Evolutionary conservation across 2,329 filamentous ascomycete genomes (phyloP).

Genomic region (Chaetothyriales sp.): DNA sequence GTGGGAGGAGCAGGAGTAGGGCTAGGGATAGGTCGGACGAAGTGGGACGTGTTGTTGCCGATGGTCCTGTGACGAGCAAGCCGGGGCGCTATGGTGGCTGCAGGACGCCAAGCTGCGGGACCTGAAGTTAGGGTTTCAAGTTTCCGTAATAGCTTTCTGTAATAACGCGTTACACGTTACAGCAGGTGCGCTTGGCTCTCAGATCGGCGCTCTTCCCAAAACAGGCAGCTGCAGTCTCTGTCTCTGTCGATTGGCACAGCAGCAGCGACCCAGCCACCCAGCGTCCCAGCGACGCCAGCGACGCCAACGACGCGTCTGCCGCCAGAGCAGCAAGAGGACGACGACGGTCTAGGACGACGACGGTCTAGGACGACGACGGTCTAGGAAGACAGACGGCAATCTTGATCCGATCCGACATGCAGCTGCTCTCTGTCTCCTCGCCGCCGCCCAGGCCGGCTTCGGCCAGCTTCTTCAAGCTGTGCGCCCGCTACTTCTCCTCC

Average conservation of each 20-base stretch:
- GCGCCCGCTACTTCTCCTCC: slow-evolving; percentile 15
- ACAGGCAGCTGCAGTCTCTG: too few species aligned
- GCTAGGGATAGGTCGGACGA: not conserved
- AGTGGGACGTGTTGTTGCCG: not conserved
- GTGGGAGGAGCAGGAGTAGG: not conserved
- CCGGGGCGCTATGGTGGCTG: not conserved
- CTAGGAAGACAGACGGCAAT: not conserved
- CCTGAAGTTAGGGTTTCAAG: too few species aligned
- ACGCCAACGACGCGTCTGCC: not conserved
- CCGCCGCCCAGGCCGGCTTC: slow-evolving; percentile 8
- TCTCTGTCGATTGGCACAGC: too few species aligned
- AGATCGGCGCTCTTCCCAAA: too few species aligned
- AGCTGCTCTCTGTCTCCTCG: slow-evolving; percentile 4
- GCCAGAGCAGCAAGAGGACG: too few species aligned
- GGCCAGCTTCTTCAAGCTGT: slow-evolving; percentile 18
- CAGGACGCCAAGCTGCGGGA: too few species aligned
- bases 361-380: not conserved
- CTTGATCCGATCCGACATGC: slow-evolving; percentile 4
- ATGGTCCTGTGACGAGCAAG: not conserved
- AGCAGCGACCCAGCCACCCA: not conserved
- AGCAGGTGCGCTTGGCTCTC: too few species aligned
- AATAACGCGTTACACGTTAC: too few species aligned
- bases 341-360: too few species aligned
- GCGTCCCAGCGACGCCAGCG: not conserved
- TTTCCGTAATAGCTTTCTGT: too few species aligned